These are phyloP conservation scores for Apiospora sp. DNA, from an alignment of 2,329 filamentous ascomycete genomes.

Conservation along the genomic window DNA sequence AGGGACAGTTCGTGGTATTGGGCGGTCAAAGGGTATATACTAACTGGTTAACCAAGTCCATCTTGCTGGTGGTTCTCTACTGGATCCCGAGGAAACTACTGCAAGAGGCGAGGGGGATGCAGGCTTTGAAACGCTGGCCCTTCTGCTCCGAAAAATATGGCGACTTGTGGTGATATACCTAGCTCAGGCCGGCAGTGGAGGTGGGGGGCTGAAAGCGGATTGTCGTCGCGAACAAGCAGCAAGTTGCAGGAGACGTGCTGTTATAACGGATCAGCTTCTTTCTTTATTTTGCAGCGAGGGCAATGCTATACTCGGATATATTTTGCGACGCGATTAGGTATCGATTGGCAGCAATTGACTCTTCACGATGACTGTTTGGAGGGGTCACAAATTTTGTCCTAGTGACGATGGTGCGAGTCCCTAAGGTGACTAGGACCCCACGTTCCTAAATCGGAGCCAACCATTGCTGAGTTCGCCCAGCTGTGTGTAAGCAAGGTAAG, in stretches of 20 bases:
- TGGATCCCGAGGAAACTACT: conserved; percentile 8
- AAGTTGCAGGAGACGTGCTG: background rate
- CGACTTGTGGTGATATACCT: conserved; percentile 1
- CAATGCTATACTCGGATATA: background rate
- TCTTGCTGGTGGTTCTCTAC: conserved; percentile 36
- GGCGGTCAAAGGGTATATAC: conserved; percentile 38
- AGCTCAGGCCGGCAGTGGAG: background rate
- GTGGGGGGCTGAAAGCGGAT: background rate
- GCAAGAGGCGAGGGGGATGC: conserved; percentile 8
- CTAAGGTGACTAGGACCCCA: conserved; percentile 38
- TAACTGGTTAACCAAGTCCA: conserved; percentile 64
- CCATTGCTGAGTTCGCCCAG: conserved; percentile 2
- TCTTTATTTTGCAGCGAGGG: background rate
- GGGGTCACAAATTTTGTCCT: conserved; percentile 30
- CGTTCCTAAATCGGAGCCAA: conserved; percentile 50
- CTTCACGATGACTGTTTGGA: conserved; percentile 18
- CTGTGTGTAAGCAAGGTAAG: background rate
- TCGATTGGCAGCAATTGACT: background rate
- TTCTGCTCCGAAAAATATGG: conserved; percentile 8
- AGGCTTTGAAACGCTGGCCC: conserved; percentile 17
- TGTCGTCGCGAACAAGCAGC: background rate
- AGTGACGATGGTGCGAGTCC: conserved; percentile 30
- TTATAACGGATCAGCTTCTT: background rate
- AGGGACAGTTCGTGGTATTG: background rate
- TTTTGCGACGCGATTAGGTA: background rate